phyloP scores from a whole-genome alignment of 2,329 filamentous ascomycete genomes.

The Ciborinia camelliae region DNA sequence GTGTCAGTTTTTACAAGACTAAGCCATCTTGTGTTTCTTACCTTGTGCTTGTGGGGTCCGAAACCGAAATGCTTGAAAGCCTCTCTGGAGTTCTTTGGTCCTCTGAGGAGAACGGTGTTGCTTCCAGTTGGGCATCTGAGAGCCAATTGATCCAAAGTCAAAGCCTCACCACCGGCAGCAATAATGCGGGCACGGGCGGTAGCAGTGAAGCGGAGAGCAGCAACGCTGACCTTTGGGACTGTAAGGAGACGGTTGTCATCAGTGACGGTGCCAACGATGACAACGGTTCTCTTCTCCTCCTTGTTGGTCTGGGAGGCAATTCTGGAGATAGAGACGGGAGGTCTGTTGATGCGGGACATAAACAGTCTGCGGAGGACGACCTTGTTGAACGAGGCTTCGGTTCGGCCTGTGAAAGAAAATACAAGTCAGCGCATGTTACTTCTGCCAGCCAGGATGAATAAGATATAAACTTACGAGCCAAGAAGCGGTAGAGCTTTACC shows the following conservation, averaged over 20 bases:
- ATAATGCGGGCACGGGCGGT: slow-evolving; percentile 91
- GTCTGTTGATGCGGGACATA: slow-evolving; percentile 98
- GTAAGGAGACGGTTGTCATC: slow-evolving; percentile 93
- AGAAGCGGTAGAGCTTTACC: slow-evolving; percentile 97
- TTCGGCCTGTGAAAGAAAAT: slow-evolving; percentile 65
- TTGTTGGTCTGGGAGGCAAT: slow-evolving; percentile 70
- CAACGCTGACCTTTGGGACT: slow-evolving; percentile 89
- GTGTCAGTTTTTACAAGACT: slow-evolving; percentile 36
- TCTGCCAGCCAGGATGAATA: neutral
- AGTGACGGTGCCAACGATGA: slow-evolving; percentile 91
- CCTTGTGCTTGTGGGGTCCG: slow-evolving; percentile 97
- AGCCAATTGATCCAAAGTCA: slow-evolving; percentile 97
- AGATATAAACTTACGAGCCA: slow-evolving; percentile 69
- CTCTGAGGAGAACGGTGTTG: slow-evolving; percentile 96
- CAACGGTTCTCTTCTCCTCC: slow-evolving; percentile 77
- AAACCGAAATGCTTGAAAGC: slow-evolving; percentile 99
- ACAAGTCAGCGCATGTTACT: slow-evolving; percentile 4
- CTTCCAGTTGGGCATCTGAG: slow-evolving; percentile 90
- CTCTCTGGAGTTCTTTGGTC: slow-evolving; percentile 97
- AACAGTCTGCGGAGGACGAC: slow-evolving; percentile 95
- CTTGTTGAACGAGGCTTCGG: slow-evolving; percentile 98
- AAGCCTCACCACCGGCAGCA: slow-evolving; percentile 88
- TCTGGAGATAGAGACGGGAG: slow-evolving; percentile 89
- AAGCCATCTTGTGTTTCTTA: slow-evolving; percentile 44
- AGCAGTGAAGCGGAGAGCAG: slow-evolving; percentile 93